Conservation (phyloP, 495 filamentous ascomycete genomes). For the Penicillium robsamsonii region DNA sequence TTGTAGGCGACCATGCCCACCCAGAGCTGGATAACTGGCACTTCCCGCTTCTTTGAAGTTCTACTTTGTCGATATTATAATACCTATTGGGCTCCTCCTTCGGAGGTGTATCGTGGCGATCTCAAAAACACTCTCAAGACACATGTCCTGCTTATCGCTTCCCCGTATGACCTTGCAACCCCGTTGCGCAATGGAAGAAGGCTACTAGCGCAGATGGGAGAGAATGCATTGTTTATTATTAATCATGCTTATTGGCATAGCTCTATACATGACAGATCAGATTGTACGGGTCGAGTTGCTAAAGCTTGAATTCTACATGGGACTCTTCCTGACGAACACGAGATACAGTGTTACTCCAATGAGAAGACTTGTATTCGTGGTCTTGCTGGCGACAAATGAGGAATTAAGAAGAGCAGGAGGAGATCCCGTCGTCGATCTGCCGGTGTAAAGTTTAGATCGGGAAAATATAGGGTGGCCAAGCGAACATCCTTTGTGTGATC, state of each 20-base stretch:
- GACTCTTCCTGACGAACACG: too few relatives aligned
- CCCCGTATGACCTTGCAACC: conserved; percentile 20
- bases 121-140: conserved; percentile 22
- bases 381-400: too few relatives aligned
- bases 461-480: too few relatives aligned
- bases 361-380: too few relatives aligned
- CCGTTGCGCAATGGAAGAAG: conserved; percentile 20
- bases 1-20: conserved; percentile 18
- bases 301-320: conserved; percentile 16
- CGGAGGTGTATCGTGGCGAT: conserved; percentile 23
- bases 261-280: conserved; percentile 14
- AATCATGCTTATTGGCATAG: conserved; percentile 22
- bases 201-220: conserved; percentile 18
- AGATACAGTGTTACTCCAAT: too few relatives aligned
- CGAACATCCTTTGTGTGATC: too few relatives aligned
- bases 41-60: conserved; percentile 19
- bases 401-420: too few relatives aligned
- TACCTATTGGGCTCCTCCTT: conserved; percentile 15
- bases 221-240: conserved; percentile 20
- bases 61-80: conserved; percentile 18
- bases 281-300: conserved; percentile 16
- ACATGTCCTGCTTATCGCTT: conserved; percentile 14
- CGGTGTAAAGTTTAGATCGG: too few relatives aligned
- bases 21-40: conserved; percentile 21
- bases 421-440: too few relatives aligned